Evolutionary conservation across 2,329 filamentous ascomycete species (phyloP).

Genomic region (Talaromyces sp.): DNA sequence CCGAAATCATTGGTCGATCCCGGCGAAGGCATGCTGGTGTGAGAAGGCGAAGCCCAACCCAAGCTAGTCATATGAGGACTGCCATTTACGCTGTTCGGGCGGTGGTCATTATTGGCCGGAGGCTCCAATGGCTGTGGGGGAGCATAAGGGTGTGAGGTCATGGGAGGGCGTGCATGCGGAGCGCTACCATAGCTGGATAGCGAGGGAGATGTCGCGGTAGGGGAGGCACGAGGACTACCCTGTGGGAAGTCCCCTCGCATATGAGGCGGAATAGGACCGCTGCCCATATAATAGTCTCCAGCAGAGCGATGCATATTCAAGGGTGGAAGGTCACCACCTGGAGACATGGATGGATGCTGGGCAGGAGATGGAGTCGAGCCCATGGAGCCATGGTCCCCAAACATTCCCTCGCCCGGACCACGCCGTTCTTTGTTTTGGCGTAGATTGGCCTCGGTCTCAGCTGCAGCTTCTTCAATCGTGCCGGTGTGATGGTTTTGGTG

Average conservation of each 20-base stretch:
- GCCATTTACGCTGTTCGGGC: conserved; percentile 72
- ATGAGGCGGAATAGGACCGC: conserved; percentile 78
- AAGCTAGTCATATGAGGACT: conserved; percentile 83
- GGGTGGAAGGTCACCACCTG: conserved; percentile 71
- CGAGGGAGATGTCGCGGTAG: conserved; percentile 66
- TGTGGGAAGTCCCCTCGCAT: conserved; percentile 75
- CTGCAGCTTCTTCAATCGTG: conserved; percentile 90
- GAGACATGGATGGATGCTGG: conserved; percentile 81
- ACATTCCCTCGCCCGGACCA: conserved; percentile 43
- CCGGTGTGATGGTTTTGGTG: conserved; percentile 97
- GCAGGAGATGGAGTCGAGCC: conserved; percentile 76
- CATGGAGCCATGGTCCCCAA: conserved; percentile 49
- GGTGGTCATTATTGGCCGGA: conserved; percentile 75
- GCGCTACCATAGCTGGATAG: conserved; percentile 61
- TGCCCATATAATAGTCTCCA: conserved; percentile 77
- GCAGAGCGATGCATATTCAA: conserved; percentile 69
- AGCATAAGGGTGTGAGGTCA: conserved; percentile 92
- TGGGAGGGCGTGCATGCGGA: conserved; percentile 55
- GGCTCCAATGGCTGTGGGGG: conserved; percentile 82
- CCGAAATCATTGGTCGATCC: conserved; percentile 73
- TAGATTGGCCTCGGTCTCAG: conserved; percentile 82
- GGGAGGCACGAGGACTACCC: conserved; percentile 67
- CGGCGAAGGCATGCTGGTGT: conserved; percentile 72
- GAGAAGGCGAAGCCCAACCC: conserved; percentile 84
- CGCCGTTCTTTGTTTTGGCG: conserved; percentile 55